Conservation (phyloP, 1,139 yeast genomes). For the Yamadazyma songkhlaensis region DNA sequence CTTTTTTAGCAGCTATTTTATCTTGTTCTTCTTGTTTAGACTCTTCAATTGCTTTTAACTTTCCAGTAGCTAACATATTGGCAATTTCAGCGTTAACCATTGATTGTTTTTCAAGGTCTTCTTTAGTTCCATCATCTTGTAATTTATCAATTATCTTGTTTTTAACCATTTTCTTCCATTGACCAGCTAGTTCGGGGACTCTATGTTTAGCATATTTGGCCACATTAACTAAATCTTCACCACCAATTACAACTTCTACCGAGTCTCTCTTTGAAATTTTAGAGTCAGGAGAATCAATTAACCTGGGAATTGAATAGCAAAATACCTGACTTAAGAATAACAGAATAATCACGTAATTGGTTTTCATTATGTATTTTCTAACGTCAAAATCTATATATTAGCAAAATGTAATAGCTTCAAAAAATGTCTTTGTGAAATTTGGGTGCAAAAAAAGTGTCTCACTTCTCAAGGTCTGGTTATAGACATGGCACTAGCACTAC, state of each 20-base stretch:
- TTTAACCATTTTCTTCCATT: conserved; percentile 37
- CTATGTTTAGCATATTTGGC: conserved; percentile 20
- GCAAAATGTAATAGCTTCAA: no score
- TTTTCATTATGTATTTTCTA: neutral
- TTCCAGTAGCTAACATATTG: neutral
- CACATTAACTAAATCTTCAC: conserved; percentile 23
- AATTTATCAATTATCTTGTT: conserved; percentile 17
- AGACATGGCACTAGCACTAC: conserved; percentile 21
- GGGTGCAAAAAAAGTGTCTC: neutral
- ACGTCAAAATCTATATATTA: neutral
- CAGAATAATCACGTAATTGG: no score
- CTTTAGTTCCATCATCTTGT: conserved; percentile 1
- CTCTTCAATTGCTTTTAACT: neutral
- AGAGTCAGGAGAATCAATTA: neutral
- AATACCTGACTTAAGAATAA: neutral
- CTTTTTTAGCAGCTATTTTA: no score
- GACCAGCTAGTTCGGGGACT: conserved; percentile 19
- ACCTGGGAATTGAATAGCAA: neutral
- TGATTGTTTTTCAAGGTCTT: neutral
- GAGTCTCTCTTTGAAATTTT: conserved; percentile 12
- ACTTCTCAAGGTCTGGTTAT: conserved; percentile 7
- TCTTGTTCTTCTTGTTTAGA: neutral
- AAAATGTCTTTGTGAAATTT: neutral
- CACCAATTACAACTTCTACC: conserved; percentile 22
- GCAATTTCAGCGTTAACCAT: neutral